Conservation (phyloP, 1,284 basidiomycete species). For the Moniliophthora roreri region DNA sequence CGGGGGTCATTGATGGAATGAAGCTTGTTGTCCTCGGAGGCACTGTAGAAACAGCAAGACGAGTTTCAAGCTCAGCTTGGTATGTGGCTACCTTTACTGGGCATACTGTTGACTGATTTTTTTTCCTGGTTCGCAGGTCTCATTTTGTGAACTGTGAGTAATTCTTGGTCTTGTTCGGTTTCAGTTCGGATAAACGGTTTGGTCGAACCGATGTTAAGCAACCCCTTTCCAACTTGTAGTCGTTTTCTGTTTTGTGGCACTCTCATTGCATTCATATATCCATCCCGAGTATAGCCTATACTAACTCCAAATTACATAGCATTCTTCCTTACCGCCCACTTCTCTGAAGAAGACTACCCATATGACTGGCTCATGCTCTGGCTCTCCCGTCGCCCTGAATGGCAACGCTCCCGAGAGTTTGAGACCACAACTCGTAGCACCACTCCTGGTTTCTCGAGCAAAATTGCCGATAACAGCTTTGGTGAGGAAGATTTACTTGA, state of each 20-base stretch:
- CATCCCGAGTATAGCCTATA: too few species aligned
- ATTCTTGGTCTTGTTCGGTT: background rate
- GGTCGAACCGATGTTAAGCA: background rate
- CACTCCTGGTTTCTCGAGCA: slow-evolving; percentile 48
- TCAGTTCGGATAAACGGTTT: background rate
- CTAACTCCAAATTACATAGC: too few species aligned
- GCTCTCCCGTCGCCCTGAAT: slow-evolving; percentile 77
- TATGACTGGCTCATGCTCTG: slow-evolving; percentile 85
- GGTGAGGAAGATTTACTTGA: slow-evolving; percentile 62
- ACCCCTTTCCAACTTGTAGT: background rate
- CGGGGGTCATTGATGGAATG: slow-evolving; percentile 79
- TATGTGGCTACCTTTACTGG: slow-evolving; percentile 25
- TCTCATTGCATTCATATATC: background rate
- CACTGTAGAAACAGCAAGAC: slow-evolving; percentile 79
- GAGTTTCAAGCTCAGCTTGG: slow-evolving; percentile 80
- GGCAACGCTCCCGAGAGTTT: slow-evolving; percentile 82
- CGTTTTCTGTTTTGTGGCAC: background rate
- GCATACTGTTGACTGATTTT: slow-evolving; percentile 9
- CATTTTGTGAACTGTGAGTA: slow-evolving; percentile 80
- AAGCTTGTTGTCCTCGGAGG: slow-evolving; percentile 84
- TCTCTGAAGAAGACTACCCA: slow-evolving; percentile 81
- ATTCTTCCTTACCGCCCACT: slow-evolving; percentile 84
- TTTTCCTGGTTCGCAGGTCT: slow-evolving; percentile 45
- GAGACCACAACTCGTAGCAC: slow-evolving; percentile 76
- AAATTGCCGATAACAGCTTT: slow-evolving; percentile 55